Base-by-base conservation (phyloP, 179 eudicot species). In the Actinidia arguta region DNA sequence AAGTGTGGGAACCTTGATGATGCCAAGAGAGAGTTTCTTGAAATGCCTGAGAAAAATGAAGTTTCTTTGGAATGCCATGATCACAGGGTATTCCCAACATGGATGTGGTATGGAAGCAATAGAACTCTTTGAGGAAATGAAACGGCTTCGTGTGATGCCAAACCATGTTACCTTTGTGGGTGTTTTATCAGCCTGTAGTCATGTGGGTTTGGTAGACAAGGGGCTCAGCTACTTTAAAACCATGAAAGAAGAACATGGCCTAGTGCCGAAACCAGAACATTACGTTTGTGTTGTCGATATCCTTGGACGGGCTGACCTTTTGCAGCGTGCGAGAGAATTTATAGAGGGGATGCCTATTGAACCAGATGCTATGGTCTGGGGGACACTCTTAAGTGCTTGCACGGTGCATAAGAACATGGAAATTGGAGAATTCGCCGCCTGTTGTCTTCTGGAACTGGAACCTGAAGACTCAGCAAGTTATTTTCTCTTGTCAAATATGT, bases 1-100 rank as follows among this genome's bases (percentile, higher is more conserved):
- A 90, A 90, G 80, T 90, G 90, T 79, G 93, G 93, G 52, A 85
- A 77, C 75, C 91, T 90, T 73, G 83, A 76, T 13, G 90, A 87
- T 81, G 90, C 91, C 67, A 63, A 78, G 58, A 87, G 80, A 76
- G 88, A 83, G 81, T 90, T 90, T 55, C 55, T 51, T 68, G 88
- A 84, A 50, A 87, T 88, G 86, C 86, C 81, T n/a, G 79, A 80
- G 76, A 90, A 85, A 86, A 95, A 91, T 84, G 94, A 91, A 80
- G 81, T 95, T 74, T 90, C 98, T 16, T 16, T 96, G 97, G 96
- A 96, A 96, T 90, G 93, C 98, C 67, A 95, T 95, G 92, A 95
- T 96, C 51, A 88, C 98, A 56, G 96, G 95, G 44, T 92, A 91
- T 81, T 91, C 99, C 69, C 97, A 94, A 88, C 99, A 96, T 84